Percentiles rank a stretch among this genome's conserved stretches.
These are phyloP conservation scores for Sporothrix dimorphospora DNA, from an alignment of 2,329 filamentous ascomycete species.

Conservation along the genomic window DNA sequence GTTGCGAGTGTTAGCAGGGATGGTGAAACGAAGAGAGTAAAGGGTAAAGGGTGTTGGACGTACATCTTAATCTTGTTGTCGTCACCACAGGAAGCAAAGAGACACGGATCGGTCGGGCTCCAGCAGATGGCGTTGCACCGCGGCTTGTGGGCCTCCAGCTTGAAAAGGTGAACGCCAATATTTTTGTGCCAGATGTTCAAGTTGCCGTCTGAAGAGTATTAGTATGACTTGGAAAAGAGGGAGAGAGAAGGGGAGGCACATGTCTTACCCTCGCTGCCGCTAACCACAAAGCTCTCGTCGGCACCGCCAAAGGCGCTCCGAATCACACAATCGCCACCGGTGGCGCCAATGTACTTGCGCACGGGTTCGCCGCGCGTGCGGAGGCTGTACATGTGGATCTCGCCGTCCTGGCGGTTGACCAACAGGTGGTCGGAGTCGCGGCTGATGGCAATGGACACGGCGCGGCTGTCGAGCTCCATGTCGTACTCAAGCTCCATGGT, in stretches of 20 bases:
- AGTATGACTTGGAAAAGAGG: slow-evolving; percentile 17
- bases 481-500: slow-evolving; percentile 76
- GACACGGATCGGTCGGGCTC: slow-evolving; percentile 79
- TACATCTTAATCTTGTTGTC: slow-evolving; percentile 85
- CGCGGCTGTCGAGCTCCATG: slow-evolving; percentile 67
- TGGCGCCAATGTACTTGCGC: slow-evolving; percentile 74
- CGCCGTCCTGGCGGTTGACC: slow-evolving; percentile 77
- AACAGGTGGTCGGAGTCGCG: slow-evolving; percentile 79
- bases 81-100: slow-evolving; percentile 91
- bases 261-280: slow-evolving; percentile 84
- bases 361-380: slow-evolving; percentile 67
- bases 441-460: slow-evolving; percentile 81
- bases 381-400: slow-evolving; percentile 79
- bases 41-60: slow-evolving; percentile 31
- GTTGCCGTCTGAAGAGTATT: slow-evolving; percentile 54
- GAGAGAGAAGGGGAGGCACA: background rate
- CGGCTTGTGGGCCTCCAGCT: slow-evolving; percentile 71
- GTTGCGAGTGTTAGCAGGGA: slow-evolving; percentile 17
- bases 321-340: slow-evolving; percentile 77
- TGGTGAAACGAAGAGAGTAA: background rate
- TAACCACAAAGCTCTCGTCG: slow-evolving; percentile 87
- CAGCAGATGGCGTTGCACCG: slow-evolving; percentile 88
- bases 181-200: slow-evolving; percentile 92
- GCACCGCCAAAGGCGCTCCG: slow-evolving; percentile 85
- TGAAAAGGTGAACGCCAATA: slow-evolving; percentile 74